A percentile compares a stretch with the other conserved stretches of the same genome.
Conservation (phyloP, 805 yeast species). For the Candida patagonica region DNA sequence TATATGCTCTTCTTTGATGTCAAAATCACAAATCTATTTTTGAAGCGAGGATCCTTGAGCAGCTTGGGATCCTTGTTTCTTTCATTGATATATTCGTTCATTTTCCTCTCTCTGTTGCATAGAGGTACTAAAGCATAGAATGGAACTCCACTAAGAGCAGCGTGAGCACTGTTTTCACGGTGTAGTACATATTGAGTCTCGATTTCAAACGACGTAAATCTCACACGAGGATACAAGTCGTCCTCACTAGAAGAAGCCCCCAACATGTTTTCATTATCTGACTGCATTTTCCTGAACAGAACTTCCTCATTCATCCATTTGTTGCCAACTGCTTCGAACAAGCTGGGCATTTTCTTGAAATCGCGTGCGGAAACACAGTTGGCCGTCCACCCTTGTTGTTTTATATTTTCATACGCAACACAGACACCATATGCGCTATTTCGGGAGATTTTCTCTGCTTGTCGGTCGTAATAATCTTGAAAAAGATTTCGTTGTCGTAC, state of each 20-base stretch:
- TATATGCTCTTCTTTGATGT: constrained; percentile 40
- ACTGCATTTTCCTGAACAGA: constrained; percentile 7
- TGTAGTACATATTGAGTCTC: neutral
- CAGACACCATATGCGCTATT: constrained; percentile 9
- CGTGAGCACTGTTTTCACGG: neutral
- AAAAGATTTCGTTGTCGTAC: neutral
- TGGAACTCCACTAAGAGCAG: neutral
- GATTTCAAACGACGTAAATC: constrained; percentile 14
- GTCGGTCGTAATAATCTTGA: constrained; percentile 1
- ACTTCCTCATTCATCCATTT: constrained; percentile 28
- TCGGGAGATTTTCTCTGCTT: neutral
- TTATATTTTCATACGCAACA: constrained; percentile 20
- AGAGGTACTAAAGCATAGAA: constrained; percentile 2
- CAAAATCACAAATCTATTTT: constrained; percentile 30
- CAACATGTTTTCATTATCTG: constrained; percentile 6
- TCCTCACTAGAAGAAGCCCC: constrained; percentile 1
- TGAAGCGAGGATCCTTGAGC: constrained; percentile 19
- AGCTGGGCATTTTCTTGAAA: constrained; percentile 42
- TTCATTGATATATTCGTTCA: neutral
- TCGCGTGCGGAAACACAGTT: constrained; percentile 30
- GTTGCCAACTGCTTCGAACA: constrained; percentile 43
- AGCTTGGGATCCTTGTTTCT: neutral
- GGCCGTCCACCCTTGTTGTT: constrained; percentile 49
- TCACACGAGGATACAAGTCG: constrained; percentile 11
- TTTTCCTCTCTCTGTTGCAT: constrained; percentile 1